A percentile compares a stretch with the other conserved stretches of the same genome.
Conservation (phyloP, 1,139 yeast genomes). For the Ashbya aceris region DNA sequence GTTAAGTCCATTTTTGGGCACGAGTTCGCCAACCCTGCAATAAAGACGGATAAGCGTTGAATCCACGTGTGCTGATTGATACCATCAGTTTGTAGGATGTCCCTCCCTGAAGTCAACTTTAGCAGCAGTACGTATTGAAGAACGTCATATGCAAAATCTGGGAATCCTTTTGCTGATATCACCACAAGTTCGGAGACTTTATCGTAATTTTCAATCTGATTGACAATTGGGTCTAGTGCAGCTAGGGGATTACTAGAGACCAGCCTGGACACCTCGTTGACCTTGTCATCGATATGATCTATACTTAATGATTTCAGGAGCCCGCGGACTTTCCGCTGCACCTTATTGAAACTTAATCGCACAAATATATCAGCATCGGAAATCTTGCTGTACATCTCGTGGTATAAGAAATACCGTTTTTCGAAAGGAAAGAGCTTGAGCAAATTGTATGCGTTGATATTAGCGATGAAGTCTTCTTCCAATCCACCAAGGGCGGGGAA, state of each 20-base stretch:
- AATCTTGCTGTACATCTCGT: slow-evolving; percentile 59
- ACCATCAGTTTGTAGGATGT: slow-evolving; percentile 69
- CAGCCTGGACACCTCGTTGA: slow-evolving; percentile 69
- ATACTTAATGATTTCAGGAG: slow-evolving; percentile 79
- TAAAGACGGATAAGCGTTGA: slow-evolving; percentile 58
- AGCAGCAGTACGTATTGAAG: slow-evolving; percentile 64
- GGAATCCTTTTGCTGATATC: slow-evolving; percentile 71
- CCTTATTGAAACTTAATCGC: slow-evolving; percentile 54
- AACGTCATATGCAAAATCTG: slow-evolving; percentile 78
- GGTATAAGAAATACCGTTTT: slow-evolving; percentile 69
- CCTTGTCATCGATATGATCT: slow-evolving; percentile 69
- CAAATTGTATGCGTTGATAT: slow-evolving; percentile 51
- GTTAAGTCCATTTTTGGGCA: slow-evolving; percentile 46
- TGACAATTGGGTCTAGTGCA: slow-evolving; percentile 52
- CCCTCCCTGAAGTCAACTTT: slow-evolving; percentile 62
- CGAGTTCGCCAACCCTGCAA: slow-evolving; percentile 52
- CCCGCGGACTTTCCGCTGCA: slow-evolving; percentile 77
- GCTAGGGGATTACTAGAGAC: slow-evolving; percentile 78
- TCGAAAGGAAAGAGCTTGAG: slow-evolving; percentile 49
- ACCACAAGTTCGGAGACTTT: slow-evolving; percentile 73
- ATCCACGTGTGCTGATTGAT: slow-evolving; percentile 79
- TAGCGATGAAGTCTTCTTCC: slow-evolving; percentile 51
- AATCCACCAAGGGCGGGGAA: slow-evolving; percentile 60
- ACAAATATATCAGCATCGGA: slow-evolving; percentile 48
- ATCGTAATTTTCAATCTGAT: slow-evolving; percentile 85